Conservation (phyloP, 2,329 filamentous ascomycete species). For the Herpotrichia juniperi region DNA sequence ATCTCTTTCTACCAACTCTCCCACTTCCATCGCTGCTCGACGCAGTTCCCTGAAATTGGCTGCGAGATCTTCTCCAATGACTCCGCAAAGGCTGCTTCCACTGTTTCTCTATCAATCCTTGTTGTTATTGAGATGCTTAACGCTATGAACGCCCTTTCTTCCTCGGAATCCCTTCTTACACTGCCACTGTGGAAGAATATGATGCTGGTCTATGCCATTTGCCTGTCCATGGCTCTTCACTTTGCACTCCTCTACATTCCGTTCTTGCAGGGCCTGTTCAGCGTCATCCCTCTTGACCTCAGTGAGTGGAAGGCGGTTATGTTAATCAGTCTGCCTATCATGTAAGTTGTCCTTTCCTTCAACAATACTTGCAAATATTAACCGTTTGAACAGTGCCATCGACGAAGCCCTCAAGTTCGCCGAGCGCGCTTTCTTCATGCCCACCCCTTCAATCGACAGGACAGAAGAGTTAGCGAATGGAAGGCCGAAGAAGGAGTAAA, state of each 20-base stretch:
- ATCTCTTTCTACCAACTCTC: conserved; percentile 88
- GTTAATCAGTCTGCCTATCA: conserved; percentile 85
- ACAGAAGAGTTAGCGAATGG: conserved; percentile 27
- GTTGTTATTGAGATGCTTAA: conserved; percentile 99
- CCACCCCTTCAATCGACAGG: conserved; percentile 6
- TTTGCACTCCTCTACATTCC: conserved; percentile 93
- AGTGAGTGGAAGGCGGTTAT: conserved; percentile 92
- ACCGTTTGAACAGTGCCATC: conserved; percentile 63
- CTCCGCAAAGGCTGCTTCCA: conserved; percentile 87
- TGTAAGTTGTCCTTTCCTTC: conserved; percentile 67
- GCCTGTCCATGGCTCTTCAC: conserved; percentile 90
- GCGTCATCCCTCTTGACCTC: conserved; percentile 84
- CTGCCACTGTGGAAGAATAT: conserved; percentile 98
- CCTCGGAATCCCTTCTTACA: conserved; percentile 90
- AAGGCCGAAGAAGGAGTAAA: conserved; percentile 38
- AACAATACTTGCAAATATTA: conserved; percentile 15
- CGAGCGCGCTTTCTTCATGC: conserved; percentile 58
- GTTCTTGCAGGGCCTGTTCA: conserved; percentile 85
- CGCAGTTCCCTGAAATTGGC: conserved; percentile 85
- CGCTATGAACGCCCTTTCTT: conserved; percentile 96
- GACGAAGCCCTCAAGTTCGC: conserved; percentile 83
- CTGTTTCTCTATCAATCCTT: conserved; percentile 85
- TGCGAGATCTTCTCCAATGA: conserved; percentile 90
- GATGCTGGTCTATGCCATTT: conserved; percentile 95
- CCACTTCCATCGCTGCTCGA: conserved; percentile 91